Evolutionary conservation across 2,329 filamentous ascomycete species (phyloP), one percentile per base, ranked within the genome.

Genomic region (Sordariomycetes sp.): DNA sequence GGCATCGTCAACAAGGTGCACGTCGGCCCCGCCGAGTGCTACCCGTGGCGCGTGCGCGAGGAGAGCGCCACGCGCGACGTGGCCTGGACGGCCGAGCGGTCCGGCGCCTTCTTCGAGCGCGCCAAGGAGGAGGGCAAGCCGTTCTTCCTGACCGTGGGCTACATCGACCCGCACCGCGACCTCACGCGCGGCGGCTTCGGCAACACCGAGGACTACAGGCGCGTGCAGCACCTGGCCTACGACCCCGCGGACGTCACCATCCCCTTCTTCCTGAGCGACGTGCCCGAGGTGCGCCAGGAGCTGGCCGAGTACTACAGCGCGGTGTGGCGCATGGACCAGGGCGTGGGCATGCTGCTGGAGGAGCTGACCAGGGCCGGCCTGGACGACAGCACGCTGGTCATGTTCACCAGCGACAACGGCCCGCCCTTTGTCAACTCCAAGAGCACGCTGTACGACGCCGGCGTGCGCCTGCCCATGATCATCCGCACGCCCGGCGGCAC

Each of bases 351-450:
- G 24, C 61, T 77, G 5, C 59, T 77, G 4, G 61, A 70, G 3
- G 67, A 65, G 12, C 64, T 79, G 0, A 58, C 69, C 20, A 55
- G 61, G 2, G 58, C 61, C 2, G 71, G 71, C 0, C 58, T 75
- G 0, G 63, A 60, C 1, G 63, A 72, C 1, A 60, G 67, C 35
- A 79, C 76, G 0, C 60, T 79, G 14, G 71, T 79, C 3, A 61
- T 79, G 3, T 77, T 79, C 58, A 61, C 75, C 3, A 77, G 74
- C 59, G 76, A 79, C 58, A 79, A 79, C 46, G 76, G 76, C 0
- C 69, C 75, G 1, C 76, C 76, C 0, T 79, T 79, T 60, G 62
- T 79, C 60, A 79, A 79, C 64, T 78, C 76, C 10, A 78, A 78
- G 62, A 79, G 76, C 0, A 78, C 75, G 0, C 65, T 79, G 0